Evolutionary conservation across 805 yeast genomes (phyloP).

Genomic region (Metschnikowia colocasiae): DNA sequence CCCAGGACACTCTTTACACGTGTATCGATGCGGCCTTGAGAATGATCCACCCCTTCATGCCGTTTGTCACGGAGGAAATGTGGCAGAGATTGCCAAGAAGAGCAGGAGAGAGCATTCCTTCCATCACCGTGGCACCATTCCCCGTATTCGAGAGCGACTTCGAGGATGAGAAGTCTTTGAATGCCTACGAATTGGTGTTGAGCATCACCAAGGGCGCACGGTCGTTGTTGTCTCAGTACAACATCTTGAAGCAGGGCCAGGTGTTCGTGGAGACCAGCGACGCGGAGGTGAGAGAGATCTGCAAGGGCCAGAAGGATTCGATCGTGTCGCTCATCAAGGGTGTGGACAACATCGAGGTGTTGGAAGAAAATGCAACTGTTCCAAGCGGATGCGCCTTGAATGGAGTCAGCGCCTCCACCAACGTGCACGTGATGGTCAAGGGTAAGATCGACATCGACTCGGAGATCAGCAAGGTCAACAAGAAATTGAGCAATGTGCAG

Average conservation of each 20-base stretch:
- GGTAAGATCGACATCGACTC: constrained; percentile 92
- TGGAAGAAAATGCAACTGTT: constrained; percentile 49
- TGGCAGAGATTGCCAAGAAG: constrained; percentile 98
- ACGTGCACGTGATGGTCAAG: constrained; percentile 87
- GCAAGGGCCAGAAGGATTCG: constrained; percentile 72
- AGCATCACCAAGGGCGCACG: constrained; percentile 88
- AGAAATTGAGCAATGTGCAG: constrained; percentile 66
- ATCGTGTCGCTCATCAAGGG: constrained; percentile 91
- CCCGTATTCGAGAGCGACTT: constrained; percentile 64
- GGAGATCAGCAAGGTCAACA: constrained; percentile 78
- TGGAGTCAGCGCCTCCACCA: constrained; percentile 74
- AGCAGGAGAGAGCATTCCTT: constrained; percentile 58
- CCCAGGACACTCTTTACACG: constrained; percentile 90
- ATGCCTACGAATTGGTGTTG: constrained; percentile 79
- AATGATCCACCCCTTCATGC: constrained; percentile 98
- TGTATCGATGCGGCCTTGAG: constrained; percentile 87
- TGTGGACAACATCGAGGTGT: constrained; percentile 69
- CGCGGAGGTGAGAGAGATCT: constrained; percentile 46
- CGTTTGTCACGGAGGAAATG: constrained; percentile 94
- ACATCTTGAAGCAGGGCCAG: constrained; percentile 82
- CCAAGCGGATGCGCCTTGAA: constrained; percentile 91
- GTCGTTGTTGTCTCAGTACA: constrained; percentile 87
- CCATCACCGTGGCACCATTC: constrained; percentile 77
- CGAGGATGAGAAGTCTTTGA: constrained; percentile 60
- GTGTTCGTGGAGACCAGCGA: constrained; percentile 73